phyloP scores from a whole-genome alignment of 2,329 filamentous ascomycete species.

The Colletotrichum godetiae region DNA sequence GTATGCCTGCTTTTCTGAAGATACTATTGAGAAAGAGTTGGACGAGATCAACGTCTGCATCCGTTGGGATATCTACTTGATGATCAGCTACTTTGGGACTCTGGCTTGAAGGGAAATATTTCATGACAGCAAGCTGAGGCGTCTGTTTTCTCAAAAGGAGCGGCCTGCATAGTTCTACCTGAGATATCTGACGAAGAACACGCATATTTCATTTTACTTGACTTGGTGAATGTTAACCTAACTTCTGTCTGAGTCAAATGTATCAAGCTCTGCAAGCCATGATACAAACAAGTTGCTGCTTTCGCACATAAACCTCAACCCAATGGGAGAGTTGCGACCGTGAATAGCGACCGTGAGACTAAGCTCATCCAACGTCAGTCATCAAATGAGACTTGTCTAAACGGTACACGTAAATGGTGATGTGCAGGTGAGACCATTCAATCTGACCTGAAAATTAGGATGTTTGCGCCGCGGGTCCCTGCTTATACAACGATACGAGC shows the following conservation, averaged over 20 bases:
- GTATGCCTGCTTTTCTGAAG: not conserved
- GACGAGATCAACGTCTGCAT: not conserved
- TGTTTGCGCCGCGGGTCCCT: not conserved
- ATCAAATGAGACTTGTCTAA: slow-evolving; percentile 15
- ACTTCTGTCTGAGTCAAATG: not conserved
- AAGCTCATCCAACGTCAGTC: not conserved
- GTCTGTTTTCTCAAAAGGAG: not conserved
- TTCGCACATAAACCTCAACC: not conserved
- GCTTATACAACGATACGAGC: too few species aligned
- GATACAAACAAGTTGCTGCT: not conserved
- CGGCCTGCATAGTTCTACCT: not conserved
- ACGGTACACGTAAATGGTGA: not conserved
- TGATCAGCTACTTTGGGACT: not conserved
- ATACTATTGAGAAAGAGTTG: not conserved
- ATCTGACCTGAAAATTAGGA: not conserved
- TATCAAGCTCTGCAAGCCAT: not conserved
- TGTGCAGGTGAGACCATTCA: not conserved
- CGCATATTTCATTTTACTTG: not conserved
- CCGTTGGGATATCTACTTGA: not conserved
- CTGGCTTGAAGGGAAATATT: not conserved
- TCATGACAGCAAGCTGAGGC: not conserved
- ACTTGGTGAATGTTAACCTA: not conserved
- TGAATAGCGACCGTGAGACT: not conserved
- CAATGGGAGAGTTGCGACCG: too few species aligned
- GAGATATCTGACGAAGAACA: not conserved